These are phyloP conservation scores for Cadophora malorum DNA, from an alignment of 2,329 filamentous ascomycete species.

Conservation along the genomic window DNA sequence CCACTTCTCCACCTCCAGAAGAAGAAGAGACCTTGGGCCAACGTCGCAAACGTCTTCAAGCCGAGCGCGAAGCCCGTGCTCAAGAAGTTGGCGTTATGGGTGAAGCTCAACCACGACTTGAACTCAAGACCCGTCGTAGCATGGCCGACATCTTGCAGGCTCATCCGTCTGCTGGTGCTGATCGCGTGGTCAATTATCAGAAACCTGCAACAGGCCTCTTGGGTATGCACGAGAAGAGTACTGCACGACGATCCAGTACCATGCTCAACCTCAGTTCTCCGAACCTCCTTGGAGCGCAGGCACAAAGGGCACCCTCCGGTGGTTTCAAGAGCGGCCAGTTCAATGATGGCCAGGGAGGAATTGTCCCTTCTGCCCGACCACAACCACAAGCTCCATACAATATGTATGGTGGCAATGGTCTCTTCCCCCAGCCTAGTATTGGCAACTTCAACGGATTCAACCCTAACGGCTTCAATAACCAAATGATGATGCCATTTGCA, in stretches of 20 bases:
- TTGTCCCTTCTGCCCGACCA: slow-evolving; percentile 26
- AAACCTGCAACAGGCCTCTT: slow-evolving; percentile 42
- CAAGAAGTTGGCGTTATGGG: slow-evolving; percentile 53
- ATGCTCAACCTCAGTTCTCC: slow-evolving; percentile 39
- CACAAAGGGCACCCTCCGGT: slow-evolving; percentile 23
- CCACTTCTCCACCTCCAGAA: slow-evolving; percentile 49
- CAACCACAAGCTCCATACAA: slow-evolving; percentile 29
- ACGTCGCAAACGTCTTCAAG: slow-evolving; percentile 74
- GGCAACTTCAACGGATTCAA: slow-evolving; percentile 28
- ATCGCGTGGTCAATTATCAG: slow-evolving; percentile 29
- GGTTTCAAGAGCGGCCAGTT: slow-evolving; percentile 36
- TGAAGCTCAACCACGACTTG: slow-evolving; percentile 30
- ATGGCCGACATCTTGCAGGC: slow-evolving; percentile 55
- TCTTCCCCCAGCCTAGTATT: slow-evolving; percentile 40
- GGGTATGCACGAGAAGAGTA: slow-evolving; percentile 42
- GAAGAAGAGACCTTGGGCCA: slow-evolving; percentile 83
- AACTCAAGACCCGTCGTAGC: slow-evolving; percentile 49
- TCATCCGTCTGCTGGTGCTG: slow-evolving; percentile 52
- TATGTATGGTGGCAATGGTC: slow-evolving; percentile 21
- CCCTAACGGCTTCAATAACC: slow-evolving; percentile 23
- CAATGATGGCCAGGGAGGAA: slow-evolving; percentile 39
- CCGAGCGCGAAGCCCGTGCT: slow-evolving; percentile 68
- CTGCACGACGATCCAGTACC: slow-evolving; percentile 36
- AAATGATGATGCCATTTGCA: slow-evolving; percentile 36
- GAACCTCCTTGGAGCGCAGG: slow-evolving; percentile 21